A percentile compares a stretch with the other conserved stretches of the same genome.
Evolutionary conservation across 371 early-diverging fungal genomes (phyloP).

Genomic region (Gilbertella persicaria): DNA sequence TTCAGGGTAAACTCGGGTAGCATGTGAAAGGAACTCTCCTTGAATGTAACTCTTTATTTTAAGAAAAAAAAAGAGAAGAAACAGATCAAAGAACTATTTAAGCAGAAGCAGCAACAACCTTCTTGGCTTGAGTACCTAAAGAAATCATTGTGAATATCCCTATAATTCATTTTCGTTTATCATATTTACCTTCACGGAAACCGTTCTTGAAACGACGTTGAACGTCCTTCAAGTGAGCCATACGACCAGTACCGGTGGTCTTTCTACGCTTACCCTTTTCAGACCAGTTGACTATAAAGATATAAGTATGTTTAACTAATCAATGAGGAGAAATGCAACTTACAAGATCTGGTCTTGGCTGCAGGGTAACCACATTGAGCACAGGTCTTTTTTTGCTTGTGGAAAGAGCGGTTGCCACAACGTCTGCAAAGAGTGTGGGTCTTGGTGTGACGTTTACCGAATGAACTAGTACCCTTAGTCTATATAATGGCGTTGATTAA

Average conservation of each 20-base stretch:
- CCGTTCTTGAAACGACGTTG: slow-evolving; percentile 94
- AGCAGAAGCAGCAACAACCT: slow-evolving; percentile 44
- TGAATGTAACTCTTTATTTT: no score
- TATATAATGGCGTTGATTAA: slow-evolving; percentile 23
- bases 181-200: slow-evolving; percentile 75
- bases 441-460: slow-evolving; percentile 99
- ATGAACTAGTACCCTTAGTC: slow-evolving; percentile 99
- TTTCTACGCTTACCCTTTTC: slow-evolving; percentile 95
- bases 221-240: slow-evolving; percentile 92
- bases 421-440: slow-evolving; percentile 98
- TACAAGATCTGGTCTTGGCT: slow-evolving; percentile 95
- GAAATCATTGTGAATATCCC: neutral
- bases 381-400: slow-evolving; percentile 99
- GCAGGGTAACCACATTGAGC: slow-evolving; percentile 99
- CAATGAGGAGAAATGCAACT: slow-evolving; percentile 25
- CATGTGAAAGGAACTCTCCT: no score
- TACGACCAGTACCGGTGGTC: slow-evolving; percentile 98
- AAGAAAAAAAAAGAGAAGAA: slow-evolving; percentile 4
- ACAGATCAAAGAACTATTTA: neutral
- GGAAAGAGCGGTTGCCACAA: slow-evolving; percentile 98
- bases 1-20: no score
- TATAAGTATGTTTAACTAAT: neutral
- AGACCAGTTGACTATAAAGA: slow-evolving; percentile 83
- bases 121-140: slow-evolving; percentile 54
- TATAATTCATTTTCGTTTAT: neutral